Base-by-base conservation (phyloP, 768 basidiomycete genomes). In the Leccinum rimulosum region DNA sequence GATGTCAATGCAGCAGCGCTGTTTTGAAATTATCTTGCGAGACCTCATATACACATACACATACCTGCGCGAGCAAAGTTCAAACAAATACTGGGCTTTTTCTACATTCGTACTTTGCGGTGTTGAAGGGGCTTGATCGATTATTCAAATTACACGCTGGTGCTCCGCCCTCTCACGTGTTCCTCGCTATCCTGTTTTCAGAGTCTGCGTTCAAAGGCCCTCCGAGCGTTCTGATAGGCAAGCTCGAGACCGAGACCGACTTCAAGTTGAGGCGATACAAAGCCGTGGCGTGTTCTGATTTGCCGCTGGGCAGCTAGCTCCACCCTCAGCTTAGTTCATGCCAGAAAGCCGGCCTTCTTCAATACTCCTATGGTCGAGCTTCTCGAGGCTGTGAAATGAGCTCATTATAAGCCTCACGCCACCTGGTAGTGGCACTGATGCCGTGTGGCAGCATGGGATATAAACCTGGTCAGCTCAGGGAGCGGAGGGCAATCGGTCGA, bases 401-500 rank as follows among this genome's bases (percentile, higher is more conserved):
- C 36, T 64, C 54, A 61, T 61, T 47, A 47, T 6, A 7, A 59
- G 17, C 38, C 38, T 40, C 35, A 59, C 12, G 63, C 68, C 67
- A 65, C 68, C 68, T 68, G 67, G 59, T 52, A 67, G 60, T 69
- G 68, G 67, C 67, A 52, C 64, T 64, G 65, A 67, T 56, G 25
- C 52, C 62, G 62, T 68, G 67, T 61, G 67, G 67, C 67, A 69
- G 60, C 14, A 25, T 51, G 43, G 65, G 59, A 68, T 70, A 68
- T 58, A 68, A 62, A 45, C 57, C 54, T 45, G 35, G 47, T 19
- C 50, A 10, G 47, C 43, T 57, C 55, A 52, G 31, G 49, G 25
- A 30, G 43, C 35, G 62, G 28, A 51, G 56, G 43, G 12, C 60
- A 47, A 22, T 43, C 36, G 12, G 56, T 48, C 38, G 56, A 59